Evolutionary conservation across 2,329 filamentous ascomycete species (phyloP).

Genomic region (Harringtonia aguacate): DNA sequence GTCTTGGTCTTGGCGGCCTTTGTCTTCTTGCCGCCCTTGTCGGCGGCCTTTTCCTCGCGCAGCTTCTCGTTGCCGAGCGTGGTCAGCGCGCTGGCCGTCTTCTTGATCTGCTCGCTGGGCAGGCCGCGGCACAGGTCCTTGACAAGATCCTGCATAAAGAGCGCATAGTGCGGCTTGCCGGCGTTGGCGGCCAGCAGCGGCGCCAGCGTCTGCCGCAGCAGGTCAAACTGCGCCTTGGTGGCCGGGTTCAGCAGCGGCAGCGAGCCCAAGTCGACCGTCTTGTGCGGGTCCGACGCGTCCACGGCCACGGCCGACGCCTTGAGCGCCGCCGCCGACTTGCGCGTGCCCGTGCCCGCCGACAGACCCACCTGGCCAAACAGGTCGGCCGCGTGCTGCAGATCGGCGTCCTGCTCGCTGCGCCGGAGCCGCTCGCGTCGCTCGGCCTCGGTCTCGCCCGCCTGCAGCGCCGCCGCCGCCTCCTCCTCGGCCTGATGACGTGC

Average conservation of each 20-base stretch:
- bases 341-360: slow-evolving; percentile 55
- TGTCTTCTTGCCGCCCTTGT: slow-evolving; percentile 92
- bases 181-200: slow-evolving; percentile 64
- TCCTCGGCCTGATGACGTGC: slow-evolving; percentile 39
- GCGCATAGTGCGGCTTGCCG: slow-evolving; percentile 82
- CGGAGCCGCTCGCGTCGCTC: slow-evolving; percentile 64
- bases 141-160: slow-evolving; percentile 85
- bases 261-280: slow-evolving; percentile 68
- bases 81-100: slow-evolving; percentile 80
- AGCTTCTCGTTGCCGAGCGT: slow-evolving; percentile 93
- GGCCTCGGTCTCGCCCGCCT: slow-evolving; percentile 64
- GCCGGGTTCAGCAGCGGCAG: slow-evolving; percentile 82
- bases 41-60: slow-evolving; percentile 92
- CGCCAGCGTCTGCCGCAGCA: slow-evolving; percentile 65
- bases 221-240: slow-evolving; percentile 77
- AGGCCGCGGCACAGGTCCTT: slow-evolving; percentile 83
- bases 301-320: slow-evolving; percentile 52
- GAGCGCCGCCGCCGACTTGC: slow-evolving; percentile 52
- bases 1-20: slow-evolving; percentile 97
- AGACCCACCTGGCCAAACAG: slow-evolving; percentile 72
- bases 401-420: slow-evolving; percentile 73
- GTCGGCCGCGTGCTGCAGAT: slow-evolving; percentile 82
- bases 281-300: slow-evolving; percentile 62
- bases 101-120: slow-evolving; percentile 91
- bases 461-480: slow-evolving; percentile 50